phyloP scores from a whole-genome alignment of 352 stramenopile genomes.

The Globisporangium yorkense region DNA sequence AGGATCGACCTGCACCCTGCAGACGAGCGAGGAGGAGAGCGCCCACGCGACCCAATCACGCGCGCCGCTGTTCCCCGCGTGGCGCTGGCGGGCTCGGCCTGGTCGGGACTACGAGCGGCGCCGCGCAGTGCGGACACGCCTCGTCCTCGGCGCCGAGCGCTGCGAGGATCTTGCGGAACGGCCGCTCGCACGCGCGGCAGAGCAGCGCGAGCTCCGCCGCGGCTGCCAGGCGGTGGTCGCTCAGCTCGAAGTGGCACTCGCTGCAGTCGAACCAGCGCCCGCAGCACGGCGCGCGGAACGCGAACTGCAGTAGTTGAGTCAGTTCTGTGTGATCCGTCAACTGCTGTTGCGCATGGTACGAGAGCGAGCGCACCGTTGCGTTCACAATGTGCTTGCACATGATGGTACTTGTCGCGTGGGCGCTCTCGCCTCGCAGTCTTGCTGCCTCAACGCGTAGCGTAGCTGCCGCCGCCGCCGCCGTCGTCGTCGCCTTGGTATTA shows the following conservation, averaged over 20 bases:
- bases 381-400: conserved; percentile 45
- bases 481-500: too few species aligned
- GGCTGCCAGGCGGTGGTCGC: conserved; percentile 38
- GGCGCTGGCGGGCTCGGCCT: conserved; percentile 1
- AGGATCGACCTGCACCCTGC: conserved; percentile 1
- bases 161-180: conserved; percentile 58
- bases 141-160: conserved; percentile 50
- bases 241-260: conserved; percentile 67
- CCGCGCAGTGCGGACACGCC: conserved; percentile 57
- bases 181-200: conserved; percentile 59
- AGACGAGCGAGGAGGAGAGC: conserved; percentile 1
- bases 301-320: conserved; percentile 22
- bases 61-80: neutral
- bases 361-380: conserved; percentile 17
- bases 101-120: conserved; percentile 27
- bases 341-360: neutral
- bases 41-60: neutral
- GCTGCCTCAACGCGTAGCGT: too few species aligned
- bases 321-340: neutral
- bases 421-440: neutral
- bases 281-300: conserved; percentile 66
- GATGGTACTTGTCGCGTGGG: neutral
- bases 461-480: too few species aligned
- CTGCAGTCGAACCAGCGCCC: conserved; percentile 76
- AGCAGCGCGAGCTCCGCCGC: conserved; percentile 51